phyloP scores from a whole-genome alignment of 2,329 filamentous ascomycete species.

The Arthrobotrys sinensis region DNA sequence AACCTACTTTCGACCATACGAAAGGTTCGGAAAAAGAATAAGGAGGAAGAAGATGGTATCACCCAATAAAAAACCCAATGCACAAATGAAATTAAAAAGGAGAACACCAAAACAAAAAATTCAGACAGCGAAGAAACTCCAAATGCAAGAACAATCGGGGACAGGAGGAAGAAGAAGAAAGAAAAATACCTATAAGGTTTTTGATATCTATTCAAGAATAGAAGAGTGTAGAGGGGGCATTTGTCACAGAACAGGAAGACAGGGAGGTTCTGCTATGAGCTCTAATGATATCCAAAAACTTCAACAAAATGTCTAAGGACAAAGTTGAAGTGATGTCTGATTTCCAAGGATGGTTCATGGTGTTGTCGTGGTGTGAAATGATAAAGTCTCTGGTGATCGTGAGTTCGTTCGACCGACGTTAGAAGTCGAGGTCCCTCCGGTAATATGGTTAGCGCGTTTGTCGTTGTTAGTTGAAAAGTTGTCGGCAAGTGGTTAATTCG shows the following conservation, averaged over 20 bases:
- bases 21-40: neutral
- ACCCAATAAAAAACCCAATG: conserved; percentile 10
- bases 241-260: neutral
- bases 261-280: neutral
- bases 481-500: conserved; percentile 32
- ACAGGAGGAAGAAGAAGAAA: neutral
- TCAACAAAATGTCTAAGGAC: neutral
- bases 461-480: conserved; percentile 16
- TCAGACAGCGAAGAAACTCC: conserved; percentile 7
- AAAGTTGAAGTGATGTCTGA: conserved; percentile 7
- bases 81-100: conserved; percentile 12
- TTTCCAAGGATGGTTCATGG: neutral
- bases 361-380: neutral
- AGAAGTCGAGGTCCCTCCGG: conserved; percentile 39
- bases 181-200: neutral
- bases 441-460: conserved; percentile 50
- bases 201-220: conserved; percentile 8
- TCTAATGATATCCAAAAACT: conserved; percentile 6
- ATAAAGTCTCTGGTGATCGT: conserved; percentile 58
- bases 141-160: conserved; percentile 18
- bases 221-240: neutral
- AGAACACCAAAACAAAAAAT: conserved; percentile 27
- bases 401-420: conserved; percentile 36
- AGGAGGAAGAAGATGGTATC: conserved; percentile 15
- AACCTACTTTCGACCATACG: neutral